A percentile compares a stretch with the other conserved stretches of the same genome.
These are phyloP conservation scores for Phyllosticta citrichinensis DNA, from an alignment of 2,329 filamentous ascomycete species.

Conservation along the genomic window DNA sequence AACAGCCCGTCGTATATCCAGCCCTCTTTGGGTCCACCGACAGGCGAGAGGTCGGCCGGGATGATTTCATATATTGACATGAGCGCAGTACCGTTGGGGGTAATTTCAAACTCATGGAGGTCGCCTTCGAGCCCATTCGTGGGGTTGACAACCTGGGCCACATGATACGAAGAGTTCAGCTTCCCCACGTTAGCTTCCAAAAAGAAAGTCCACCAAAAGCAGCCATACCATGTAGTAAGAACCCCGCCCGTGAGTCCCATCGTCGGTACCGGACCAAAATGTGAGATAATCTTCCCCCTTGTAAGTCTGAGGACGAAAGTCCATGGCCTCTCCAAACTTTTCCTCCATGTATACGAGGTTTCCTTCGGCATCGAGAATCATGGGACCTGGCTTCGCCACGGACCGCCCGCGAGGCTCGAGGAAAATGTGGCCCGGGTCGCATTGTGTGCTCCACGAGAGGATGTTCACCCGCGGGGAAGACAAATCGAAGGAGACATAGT, in stretches of 20 bases:
- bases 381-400: constrained; percentile 18
- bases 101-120: constrained; percentile 37
- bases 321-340: constrained; percentile 15
- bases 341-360: constrained; percentile 25
- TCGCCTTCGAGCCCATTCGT: constrained; percentile 24
- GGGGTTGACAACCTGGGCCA: constrained; percentile 6
- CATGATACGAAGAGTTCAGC: constrained; percentile 13
- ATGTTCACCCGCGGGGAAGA: constrained; percentile 13
- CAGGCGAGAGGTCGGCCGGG: constrained; percentile 28
- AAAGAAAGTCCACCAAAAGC: neutral
- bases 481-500: constrained; percentile 7
- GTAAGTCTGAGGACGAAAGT: constrained; percentile 25
- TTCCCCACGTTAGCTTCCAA: neutral
- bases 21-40: constrained; percentile 26
- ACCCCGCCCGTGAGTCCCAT: constrained; percentile 23
- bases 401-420: constrained; percentile 11
- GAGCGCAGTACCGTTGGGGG: constrained; percentile 32
- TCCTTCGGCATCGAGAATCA: constrained; percentile 25
- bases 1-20: constrained; percentile 36
- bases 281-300: constrained; percentile 27
- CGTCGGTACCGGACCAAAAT: constrained; percentile 27
- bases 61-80: constrained; percentile 33
- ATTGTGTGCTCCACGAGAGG: constrained; percentile 11
- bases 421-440: constrained; percentile 12
- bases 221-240: constrained; percentile 23